Base-by-base conservation (phyloP, 345 rosid genomes). In the Lumnitzera littorea region DNA sequence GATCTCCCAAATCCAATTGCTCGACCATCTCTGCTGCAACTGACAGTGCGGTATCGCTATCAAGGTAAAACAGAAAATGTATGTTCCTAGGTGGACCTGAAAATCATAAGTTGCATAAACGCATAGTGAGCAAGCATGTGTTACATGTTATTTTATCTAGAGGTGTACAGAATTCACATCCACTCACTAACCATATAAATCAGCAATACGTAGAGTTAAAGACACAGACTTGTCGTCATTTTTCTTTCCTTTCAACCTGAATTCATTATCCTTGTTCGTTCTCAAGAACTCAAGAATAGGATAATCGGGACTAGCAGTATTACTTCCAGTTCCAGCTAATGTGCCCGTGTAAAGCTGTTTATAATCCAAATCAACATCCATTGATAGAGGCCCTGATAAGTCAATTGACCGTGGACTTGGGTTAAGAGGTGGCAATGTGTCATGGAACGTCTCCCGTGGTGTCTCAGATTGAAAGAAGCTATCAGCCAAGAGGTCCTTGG, bases 11-110 rank as follows among this genome's bases (percentile, higher is more conserved):
- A 67, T 78, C 88, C 62, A 88, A 75, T 64, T 83, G 88, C 68
- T 86, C 91, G 56, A 79, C 96, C 95, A 91, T 88, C 75, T 91
- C 98, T 20, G 72, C 72, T 7, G 90, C 87, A 48, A 88, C 84
- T 2, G 84, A 78, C 24, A 70, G 61, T 48, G 90, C 79, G 51
- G 98, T 88, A 65, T 91, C 98, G 15, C 83, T 69, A 63, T 83
- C 88, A 47, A 86, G 84, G 64, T 74, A 86, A 72, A 84, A 88
- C 24, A 68, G 73, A 61, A 91, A 88, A 79, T 86, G 78, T 51
- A 91, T 80, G 55, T 83, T 84, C 61, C 77, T 81, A 46, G 60
- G 82, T 50, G 67, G 76, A 64, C 86, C 95, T 80, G 77, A 48
- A 29, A 56, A 62, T 15, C 23, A 43, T 50, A n/a, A 36, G 43